phyloP scores from a whole-genome alignment of 208 protist species.

The Entamoeba moshkovskii region DNA sequence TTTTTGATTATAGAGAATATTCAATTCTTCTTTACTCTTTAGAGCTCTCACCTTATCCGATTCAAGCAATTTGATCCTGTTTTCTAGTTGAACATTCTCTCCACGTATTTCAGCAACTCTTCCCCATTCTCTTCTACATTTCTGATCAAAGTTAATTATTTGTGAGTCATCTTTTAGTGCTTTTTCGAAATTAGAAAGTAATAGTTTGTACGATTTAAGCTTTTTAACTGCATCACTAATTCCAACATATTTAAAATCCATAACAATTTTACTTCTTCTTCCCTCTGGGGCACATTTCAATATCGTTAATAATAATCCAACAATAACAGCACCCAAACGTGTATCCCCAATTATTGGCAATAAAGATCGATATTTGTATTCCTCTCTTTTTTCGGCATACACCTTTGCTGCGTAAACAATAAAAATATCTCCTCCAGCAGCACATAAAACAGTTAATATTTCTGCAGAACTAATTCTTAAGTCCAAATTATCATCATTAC shows the following conservation, averaged over 20 bases:
- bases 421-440: background rate
- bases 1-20: background rate
- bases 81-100: background rate
- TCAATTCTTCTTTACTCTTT: background rate
- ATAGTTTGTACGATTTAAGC: background rate
- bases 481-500: background rate
- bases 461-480: background rate
- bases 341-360: background rate
- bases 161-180: background rate
- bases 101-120: background rate
- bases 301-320: background rate
- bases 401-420: background rate
- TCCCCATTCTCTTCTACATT: background rate
- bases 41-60: background rate
- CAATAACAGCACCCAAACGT: background rate
- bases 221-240: background rate
- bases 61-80: background rate
- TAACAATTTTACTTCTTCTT: background rate
- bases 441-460: background rate
- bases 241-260: background rate
- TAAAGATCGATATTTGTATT: background rate
- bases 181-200: background rate
- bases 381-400: background rate
- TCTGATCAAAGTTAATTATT: background rate
- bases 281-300: background rate